phyloP scores from a whole-genome alignment of 257 asterid species.

The Solanum tarijense region DNA sequence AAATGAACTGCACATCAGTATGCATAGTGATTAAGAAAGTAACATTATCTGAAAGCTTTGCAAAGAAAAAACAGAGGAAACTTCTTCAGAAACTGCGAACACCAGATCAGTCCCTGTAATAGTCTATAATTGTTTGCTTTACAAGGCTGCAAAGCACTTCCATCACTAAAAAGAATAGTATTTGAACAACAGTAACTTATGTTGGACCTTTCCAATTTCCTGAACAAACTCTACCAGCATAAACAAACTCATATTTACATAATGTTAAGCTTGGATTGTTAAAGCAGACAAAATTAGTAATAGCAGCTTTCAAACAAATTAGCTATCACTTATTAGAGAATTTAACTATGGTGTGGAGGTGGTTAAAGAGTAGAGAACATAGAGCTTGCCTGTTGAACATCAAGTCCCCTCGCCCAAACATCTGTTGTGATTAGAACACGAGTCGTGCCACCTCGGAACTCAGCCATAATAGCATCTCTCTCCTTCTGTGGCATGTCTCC shows the following conservation, averaged over 20 bases:
- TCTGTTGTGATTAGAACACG: slow-evolving; percentile 95
- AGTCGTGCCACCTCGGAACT: slow-evolving; percentile 76
- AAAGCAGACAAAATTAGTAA: not conserved
- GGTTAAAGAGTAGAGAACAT: not conserved
- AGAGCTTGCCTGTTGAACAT: slow-evolving; percentile 83
- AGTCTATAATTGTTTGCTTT: not conserved
- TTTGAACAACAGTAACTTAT: not conserved
- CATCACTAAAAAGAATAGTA: not conserved
- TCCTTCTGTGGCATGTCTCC: slow-evolving; percentile 99
- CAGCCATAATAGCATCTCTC: slow-evolving; percentile 85
- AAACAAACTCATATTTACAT: not conserved
- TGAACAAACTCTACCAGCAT: not conserved
- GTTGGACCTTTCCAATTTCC: not conserved
- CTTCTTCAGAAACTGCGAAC: not conserved
- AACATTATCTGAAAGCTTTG: not conserved
- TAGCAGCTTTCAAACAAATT: not conserved
- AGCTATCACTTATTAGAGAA: not conserved
- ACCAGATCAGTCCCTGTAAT: not conserved
- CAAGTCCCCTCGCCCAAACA: slow-evolving; percentile 98
- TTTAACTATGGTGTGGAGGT: not conserved
- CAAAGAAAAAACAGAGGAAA: not conserved
- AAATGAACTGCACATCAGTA: not conserved
- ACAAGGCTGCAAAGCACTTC: not conserved
- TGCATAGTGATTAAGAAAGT: not conserved
- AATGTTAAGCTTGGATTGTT: not conserved